Conservation (phyloP, 2,329 filamentous ascomycete species). For the Teratosphaeriaceae sp. region DNA sequence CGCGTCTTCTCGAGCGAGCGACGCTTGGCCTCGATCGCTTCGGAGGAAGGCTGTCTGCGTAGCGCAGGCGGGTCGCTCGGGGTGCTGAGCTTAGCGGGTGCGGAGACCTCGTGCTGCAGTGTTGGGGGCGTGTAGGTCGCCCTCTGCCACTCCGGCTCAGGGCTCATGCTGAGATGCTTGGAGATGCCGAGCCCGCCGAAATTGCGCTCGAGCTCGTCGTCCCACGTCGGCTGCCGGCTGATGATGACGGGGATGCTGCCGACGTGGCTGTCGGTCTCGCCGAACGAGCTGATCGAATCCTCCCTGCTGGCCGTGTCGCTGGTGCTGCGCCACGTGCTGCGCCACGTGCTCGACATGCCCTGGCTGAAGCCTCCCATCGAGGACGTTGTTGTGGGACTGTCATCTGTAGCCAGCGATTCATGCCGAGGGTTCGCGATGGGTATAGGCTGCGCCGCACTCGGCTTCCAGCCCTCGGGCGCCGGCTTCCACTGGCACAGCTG, state of each 20-base stretch:
- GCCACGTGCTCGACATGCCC: slow-evolving; percentile 54
- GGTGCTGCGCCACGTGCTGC: slow-evolving; percentile 40
- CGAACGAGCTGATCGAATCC: slow-evolving; percentile 80
- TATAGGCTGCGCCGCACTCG: slow-evolving; percentile 37
- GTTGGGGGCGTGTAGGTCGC: slow-evolving; percentile 39
- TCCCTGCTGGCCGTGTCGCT: slow-evolving; percentile 56
- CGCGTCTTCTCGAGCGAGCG: slow-evolving; percentile 68
- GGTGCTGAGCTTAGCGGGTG: slow-evolving; percentile 44
- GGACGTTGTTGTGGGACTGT: slow-evolving; percentile 76
- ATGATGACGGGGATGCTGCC: slow-evolving; percentile 75
- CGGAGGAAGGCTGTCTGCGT: slow-evolving; percentile 61
- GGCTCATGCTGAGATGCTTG: slow-evolving; percentile 14
- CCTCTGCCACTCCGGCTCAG: slow-evolving; percentile 14
- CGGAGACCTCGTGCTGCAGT: slow-evolving; percentile 59
- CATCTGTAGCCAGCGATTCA: slow-evolving; percentile 55
- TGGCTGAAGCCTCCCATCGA: slow-evolving; percentile 52
- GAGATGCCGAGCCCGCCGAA: slow-evolving; percentile 66
- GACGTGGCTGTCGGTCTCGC: slow-evolving; percentile 72
- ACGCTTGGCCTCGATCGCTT: slow-evolving; percentile 67
- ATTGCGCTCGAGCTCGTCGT: slow-evolving; percentile 48
- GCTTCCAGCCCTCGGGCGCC: slow-evolving; percentile 54
- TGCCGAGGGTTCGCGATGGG: slow-evolving; percentile 45
- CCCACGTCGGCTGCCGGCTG: slow-evolving; percentile 65
- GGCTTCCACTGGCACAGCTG: slow-evolving; percentile 92
- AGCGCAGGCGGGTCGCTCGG: slow-evolving; percentile 26